Evolutionary conservation across 352 stramenopile genomes (phyloP).

Genomic region (Detonula confervacea): DNA sequence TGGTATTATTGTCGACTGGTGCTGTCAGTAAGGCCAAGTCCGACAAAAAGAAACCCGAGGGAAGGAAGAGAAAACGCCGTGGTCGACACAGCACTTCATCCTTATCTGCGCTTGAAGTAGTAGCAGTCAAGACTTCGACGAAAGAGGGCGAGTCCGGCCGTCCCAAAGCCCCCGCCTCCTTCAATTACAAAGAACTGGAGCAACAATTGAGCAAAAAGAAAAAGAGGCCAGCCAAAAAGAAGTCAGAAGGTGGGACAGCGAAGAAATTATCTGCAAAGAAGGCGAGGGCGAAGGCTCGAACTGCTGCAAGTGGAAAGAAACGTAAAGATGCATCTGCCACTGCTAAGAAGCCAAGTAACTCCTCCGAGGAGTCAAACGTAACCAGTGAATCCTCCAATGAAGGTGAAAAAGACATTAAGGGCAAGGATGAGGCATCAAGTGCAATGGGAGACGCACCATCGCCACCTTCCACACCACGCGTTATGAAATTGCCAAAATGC

Average conservation of each 20-base stretch:
- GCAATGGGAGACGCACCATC: not conserved
- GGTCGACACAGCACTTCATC: conserved; percentile 23
- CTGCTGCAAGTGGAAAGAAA: not conserved
- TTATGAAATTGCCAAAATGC: conserved; percentile 2
- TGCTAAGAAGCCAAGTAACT: conserved; percentile 13
- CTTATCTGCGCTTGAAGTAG: conserved; percentile 28
- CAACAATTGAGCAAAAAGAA: conserved; percentile 26
- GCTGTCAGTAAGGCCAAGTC: not conserved
- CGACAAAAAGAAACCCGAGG: conserved; percentile 5
- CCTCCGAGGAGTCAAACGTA: conserved; percentile 11
- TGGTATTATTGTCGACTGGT: not conserved
- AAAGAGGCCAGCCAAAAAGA: conserved; percentile 26
- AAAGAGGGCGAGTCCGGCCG: not conserved
- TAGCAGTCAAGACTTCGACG: not conserved
- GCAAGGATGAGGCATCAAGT: not conserved
- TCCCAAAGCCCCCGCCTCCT: not conserved
- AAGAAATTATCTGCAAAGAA: conserved; percentile 11
- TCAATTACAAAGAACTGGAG: conserved; percentile 31
- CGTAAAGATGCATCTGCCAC: not conserved
- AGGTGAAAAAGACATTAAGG: conserved; percentile 1
- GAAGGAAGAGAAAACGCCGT: conserved; percentile 31
- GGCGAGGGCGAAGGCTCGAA: not conserved
- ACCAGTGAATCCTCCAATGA: not conserved
- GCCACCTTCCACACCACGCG: conserved; percentile 4
- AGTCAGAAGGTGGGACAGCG: not conserved